Base-by-base conservation (phyloP, 176 grass and related monocot species). In the Cenchrus americanus region DNA sequence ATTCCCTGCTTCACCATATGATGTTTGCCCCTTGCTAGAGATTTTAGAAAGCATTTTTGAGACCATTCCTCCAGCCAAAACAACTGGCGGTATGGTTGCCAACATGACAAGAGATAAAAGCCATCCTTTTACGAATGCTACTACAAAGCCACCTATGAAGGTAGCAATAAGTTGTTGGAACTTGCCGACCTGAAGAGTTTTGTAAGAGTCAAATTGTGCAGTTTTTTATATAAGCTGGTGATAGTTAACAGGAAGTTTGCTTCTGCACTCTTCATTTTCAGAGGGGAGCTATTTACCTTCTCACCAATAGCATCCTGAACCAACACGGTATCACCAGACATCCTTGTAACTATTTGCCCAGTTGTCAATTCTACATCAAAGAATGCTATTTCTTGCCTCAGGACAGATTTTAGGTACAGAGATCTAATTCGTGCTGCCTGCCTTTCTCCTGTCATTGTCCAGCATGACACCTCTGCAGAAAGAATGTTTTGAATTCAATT, bases 101-200 rank as follows among this genome's bases (percentile, higher is more conserved):
- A 97, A 63, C 91, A 97, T 88, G 65, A 97, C 92, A 34, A 97
- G 90, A 65, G 90, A 89, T 63, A 97, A 90, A 81, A 91, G 92
- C 92, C 95, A 97, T 71, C 95, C 95, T 83, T 86, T 92, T 41
- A 84, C 41, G 71, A 94, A 97, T 74, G 92, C 95, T 83, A 97
- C 54, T 7, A 91, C 75, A 27, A 97, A 97, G 21, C 95, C 92
- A 66, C 95, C 92, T 9, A 94, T 14, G 69, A 97, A 97, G 34
- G 90, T 94, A 44, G 92, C 55, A 34, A 91, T 60, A 51, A 97
- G 86, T 32, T 97, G 92, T 89, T 87, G 69, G 58, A 92, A 94
- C 62, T 97, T 97, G 43, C 94, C 92, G 37, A 94, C 94, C 94
- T 97, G 84, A 43, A 68, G 60, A 70, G 23, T 82, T 86, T 80